Evolutionary conservation across 192 early-diverging fungal genomes (phyloP).

Genomic region (Irineochytrium annulatum): DNA sequence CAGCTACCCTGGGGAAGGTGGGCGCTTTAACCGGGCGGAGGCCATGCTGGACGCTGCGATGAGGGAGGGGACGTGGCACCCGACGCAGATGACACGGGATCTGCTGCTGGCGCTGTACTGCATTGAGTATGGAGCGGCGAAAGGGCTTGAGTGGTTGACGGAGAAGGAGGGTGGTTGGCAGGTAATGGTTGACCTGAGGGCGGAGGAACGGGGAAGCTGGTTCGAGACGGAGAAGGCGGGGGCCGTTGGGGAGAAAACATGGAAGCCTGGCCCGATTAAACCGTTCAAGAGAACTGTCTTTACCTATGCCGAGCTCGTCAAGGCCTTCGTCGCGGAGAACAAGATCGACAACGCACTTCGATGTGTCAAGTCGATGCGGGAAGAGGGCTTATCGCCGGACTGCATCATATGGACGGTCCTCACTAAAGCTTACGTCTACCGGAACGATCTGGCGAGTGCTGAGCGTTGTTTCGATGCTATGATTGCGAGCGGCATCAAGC

Average conservation of each 20-base stretch:
- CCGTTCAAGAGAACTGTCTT: neutral
- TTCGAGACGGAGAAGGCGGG: too few relatives aligned
- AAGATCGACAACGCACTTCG: neutral
- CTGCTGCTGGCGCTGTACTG: constrained; percentile 1
- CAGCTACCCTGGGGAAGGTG: too few relatives aligned
- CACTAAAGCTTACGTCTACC: neutral
- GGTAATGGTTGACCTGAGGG: too few relatives aligned
- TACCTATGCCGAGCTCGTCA: neutral
- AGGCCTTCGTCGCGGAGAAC: neutral
- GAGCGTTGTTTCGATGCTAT: neutral
- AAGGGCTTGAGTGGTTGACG: neutral
- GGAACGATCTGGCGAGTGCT: neutral
- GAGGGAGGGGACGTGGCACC: too few relatives aligned
- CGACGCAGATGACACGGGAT: too few relatives aligned
- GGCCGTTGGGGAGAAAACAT: neutral
- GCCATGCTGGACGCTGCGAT: too few relatives aligned
- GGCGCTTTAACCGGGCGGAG: too few relatives aligned
- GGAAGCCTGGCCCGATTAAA: neutral
- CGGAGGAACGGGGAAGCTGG: too few relatives aligned
- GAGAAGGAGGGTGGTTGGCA: neutral
- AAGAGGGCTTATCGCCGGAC: neutral
- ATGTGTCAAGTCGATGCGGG: neutral
- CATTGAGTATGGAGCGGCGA: neutral
- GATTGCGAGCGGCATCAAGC: neutral
- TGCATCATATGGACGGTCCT: neutral